Conservation (phyloP, 164 flowering plant species). For the Aristolochia contorta region DNA sequence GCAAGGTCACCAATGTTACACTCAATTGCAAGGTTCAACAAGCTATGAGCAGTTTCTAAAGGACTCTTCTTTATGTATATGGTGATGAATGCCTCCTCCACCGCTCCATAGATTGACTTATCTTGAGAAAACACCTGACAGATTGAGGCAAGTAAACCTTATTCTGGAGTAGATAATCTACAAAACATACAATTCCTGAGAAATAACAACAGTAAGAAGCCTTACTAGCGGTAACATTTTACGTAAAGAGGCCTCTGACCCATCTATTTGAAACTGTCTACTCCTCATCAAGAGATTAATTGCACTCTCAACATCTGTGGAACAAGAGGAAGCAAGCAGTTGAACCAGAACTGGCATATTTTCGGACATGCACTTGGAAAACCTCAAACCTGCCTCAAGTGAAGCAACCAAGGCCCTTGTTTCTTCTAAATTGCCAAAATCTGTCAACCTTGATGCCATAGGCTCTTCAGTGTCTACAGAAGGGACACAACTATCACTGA, state of each 20-base stretch:
- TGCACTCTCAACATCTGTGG: slow-evolving; percentile 86
- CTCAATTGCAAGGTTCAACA: slow-evolving; percentile 66
- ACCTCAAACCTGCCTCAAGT: slow-evolving; percentile 85
- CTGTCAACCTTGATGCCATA: slow-evolving; percentile 50
- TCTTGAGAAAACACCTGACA: slow-evolving; percentile 92
- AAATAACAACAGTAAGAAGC: neutral
- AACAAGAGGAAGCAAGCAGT: slow-evolving; percentile 94
- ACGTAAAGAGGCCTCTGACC: slow-evolving; percentile 81
- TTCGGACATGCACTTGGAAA: slow-evolving; percentile 69
- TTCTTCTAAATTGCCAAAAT: slow-evolving; percentile 85
- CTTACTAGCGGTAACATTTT: slow-evolving; percentile 95
- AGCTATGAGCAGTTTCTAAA: slow-evolving; percentile 71
- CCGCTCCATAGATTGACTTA: slow-evolving; percentile 90
- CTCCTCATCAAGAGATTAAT: slow-evolving; percentile 92
- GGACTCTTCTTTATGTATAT: slow-evolving; percentile 67
- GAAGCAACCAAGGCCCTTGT: slow-evolving; percentile 93
- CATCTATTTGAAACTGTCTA: slow-evolving; percentile 92
- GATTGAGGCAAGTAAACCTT: neutral
- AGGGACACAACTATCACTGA: slow-evolving; percentile 56
- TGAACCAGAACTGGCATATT: slow-evolving; percentile 89
- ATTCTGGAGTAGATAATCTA: neutral
- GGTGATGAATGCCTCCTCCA: slow-evolving; percentile 82
- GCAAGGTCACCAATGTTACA: slow-evolving; percentile 95
- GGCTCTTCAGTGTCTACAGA: slow-evolving; percentile 23
- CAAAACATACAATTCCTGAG: neutral